Conservation (phyloP, 108 stramenopile species). For the Nitzschia sp. region DNA sequence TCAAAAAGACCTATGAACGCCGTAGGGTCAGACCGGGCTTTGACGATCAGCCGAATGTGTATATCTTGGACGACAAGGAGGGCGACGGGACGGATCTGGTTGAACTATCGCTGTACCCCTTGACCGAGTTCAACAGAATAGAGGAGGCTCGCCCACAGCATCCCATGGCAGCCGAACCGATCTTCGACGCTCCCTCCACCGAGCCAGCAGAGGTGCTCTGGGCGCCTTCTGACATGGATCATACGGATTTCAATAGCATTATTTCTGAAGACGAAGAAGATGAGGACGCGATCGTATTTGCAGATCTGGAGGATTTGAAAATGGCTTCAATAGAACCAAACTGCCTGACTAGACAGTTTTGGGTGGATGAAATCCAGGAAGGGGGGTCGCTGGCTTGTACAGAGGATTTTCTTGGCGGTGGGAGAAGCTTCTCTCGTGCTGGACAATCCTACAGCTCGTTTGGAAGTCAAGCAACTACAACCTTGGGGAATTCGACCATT, state of each 20-base stretch:
- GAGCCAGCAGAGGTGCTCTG: neutral
- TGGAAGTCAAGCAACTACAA: neutral
- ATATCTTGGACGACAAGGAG: neutral
- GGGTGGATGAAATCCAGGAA: slow-evolving; percentile 27
- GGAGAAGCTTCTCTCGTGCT: neutral
- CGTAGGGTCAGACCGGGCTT: neutral
- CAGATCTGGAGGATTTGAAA: too few species aligned
- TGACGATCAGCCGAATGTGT: neutral
- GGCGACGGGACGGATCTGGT: neutral
- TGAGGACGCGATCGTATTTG: too few species aligned
- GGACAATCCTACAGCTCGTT: neutral
- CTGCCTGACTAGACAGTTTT: slow-evolving; percentile 26
- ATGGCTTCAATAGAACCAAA: slow-evolving; percentile 23
- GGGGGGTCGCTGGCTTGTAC: slow-evolving; percentile 21
- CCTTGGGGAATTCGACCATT: neutral
- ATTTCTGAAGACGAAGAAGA: slow-evolving; percentile 3
- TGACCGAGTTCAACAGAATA: neutral
- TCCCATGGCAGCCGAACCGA: too few species aligned
- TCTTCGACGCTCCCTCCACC: neutral
- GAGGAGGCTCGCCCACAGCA: too few species aligned
- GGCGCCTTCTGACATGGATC: neutral
- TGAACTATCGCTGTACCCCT: neutral
- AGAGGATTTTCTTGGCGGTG: neutral
- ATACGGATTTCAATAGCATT: neutral
- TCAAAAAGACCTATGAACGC: slow-evolving; percentile 12